Evolutionary conservation across 75 land plant genomes (phyloP).

Genomic region (Sequoiadendron giganteum): DNA sequence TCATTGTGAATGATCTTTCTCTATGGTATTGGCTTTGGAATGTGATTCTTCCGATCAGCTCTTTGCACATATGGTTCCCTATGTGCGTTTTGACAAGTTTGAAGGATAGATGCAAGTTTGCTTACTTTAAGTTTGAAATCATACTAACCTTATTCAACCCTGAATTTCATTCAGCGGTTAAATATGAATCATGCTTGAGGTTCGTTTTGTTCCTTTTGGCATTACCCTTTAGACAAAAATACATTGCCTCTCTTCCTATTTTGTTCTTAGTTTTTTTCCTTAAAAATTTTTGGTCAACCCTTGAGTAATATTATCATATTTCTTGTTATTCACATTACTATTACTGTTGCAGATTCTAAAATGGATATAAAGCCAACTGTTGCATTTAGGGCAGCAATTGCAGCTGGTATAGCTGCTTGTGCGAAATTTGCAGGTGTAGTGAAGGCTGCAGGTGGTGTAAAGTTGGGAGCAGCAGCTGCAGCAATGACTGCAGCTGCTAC

Average conservation of each 20-base stretch:
- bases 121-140: not conserved
- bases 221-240: not conserved
- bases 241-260: not conserved
- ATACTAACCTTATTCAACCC: not conserved
- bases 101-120: not conserved
- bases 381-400: constrained; percentile 45
- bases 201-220: not conserved
- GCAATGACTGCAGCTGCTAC: constrained; percentile 67
- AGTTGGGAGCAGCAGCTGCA: constrained; percentile 64
- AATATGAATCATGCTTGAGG: not conserved
- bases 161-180: not conserved
- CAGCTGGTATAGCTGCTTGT: constrained; percentile 47
- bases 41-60: not conserved
- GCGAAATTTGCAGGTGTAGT: constrained; percentile 53
- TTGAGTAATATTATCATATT: not conserved
- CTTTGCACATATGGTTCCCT: not conserved
- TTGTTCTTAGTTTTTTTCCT: not conserved
- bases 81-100: not conserved
- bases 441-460: constrained; percentile 73
- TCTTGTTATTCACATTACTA: not conserved
- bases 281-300: not conserved
- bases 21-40: not conserved
- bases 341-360: constrained; percentile 9
- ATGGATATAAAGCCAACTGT: constrained; percentile 57
- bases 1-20: not conserved